phyloP scores from a whole-genome alignment of 176 grass and related monocot species.

The sorghum (Sorghum bicolor) region DNA sequence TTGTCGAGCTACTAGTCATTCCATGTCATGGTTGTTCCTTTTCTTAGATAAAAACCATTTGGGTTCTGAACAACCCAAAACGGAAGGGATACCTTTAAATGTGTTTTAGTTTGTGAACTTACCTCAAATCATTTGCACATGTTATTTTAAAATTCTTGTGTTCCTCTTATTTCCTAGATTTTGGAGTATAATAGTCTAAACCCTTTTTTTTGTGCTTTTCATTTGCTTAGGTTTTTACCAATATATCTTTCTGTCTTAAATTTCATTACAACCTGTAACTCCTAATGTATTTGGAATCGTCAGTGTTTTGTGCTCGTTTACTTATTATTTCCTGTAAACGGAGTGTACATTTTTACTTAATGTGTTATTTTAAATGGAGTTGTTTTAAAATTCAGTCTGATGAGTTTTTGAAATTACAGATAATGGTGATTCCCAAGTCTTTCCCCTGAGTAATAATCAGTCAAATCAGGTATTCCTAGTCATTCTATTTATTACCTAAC shows the following conservation, averaged over 20 bases:
- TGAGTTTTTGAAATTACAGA: slow-evolving; percentile 16
- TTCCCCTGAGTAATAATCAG: not conserved
- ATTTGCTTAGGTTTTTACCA: slow-evolving; percentile 3
- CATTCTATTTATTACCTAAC: slow-evolving; percentile 8
- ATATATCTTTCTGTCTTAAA: not conserved
- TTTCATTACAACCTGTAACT: not conserved
- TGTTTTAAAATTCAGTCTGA: not conserved
- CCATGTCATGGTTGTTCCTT: not conserved
- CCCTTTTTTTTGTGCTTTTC: not conserved
- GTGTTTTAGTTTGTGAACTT: not conserved
- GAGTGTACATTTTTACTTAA: not conserved
- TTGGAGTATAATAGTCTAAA: not conserved
- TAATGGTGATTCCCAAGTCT: slow-evolving; percentile 21
- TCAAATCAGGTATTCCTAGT: slow-evolving; percentile 31
- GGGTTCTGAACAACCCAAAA: not conserved
- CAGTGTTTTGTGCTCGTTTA: not conserved
- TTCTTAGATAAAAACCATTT: not conserved
- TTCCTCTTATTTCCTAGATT: not conserved
- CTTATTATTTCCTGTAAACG: slow-evolving; percentile 1
- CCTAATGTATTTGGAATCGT: not conserved
- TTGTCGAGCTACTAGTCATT: not conserved
- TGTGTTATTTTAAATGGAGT: too few relatives aligned
- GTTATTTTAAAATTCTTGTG: not conserved
- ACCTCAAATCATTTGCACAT: not conserved
- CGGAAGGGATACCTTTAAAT: not conserved